A percentile compares a stretch with the other conserved stretches of the same genome.
These are phyloP conservation scores for Cyphellophora europaea DNA, from an alignment of 2,329 filamentous ascomycete species.

Conservation along the genomic window DNA sequence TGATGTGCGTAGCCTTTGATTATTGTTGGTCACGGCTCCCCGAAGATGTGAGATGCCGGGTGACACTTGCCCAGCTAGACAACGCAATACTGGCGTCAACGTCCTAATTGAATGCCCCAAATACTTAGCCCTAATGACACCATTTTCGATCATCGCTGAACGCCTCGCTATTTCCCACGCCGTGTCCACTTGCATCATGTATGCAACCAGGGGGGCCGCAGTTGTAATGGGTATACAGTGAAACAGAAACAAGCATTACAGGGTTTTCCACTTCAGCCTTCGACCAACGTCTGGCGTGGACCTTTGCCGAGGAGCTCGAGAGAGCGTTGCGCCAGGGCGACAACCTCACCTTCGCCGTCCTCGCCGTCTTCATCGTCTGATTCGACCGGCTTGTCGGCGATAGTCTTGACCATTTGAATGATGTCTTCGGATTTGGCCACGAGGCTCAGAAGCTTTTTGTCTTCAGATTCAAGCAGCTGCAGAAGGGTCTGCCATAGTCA, in stretches of 20 bases:
- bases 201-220: too few relatives aligned
- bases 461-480: conserved; percentile 90
- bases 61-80: too few relatives aligned
- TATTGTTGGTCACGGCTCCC: too few relatives aligned
- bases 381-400: conserved; percentile 81
- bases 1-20: too few relatives aligned
- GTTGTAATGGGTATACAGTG: neutral
- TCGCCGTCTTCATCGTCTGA: conserved; percentile 79
- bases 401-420: conserved; percentile 81
- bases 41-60: too few relatives aligned
- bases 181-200: neutral
- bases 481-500: conserved; percentile 56
- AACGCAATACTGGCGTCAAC: too few relatives aligned
- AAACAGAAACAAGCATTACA: neutral
- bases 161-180: neutral
- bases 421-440: conserved; percentile 88
- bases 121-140: too few relatives aligned
- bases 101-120: too few relatives aligned
- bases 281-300: conserved; percentile 68
- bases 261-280: conserved; percentile 51
- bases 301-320: conserved; percentile 74
- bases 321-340: conserved; percentile 81
- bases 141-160: neutral
- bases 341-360: conserved; percentile 86
- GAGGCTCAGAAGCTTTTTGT: conserved; percentile 75